Evolutionary conservation across 371 early-diverging fungal species (phyloP), one percentile per base, ranked within the genome.

Genomic region (Nematocida major): DNA sequence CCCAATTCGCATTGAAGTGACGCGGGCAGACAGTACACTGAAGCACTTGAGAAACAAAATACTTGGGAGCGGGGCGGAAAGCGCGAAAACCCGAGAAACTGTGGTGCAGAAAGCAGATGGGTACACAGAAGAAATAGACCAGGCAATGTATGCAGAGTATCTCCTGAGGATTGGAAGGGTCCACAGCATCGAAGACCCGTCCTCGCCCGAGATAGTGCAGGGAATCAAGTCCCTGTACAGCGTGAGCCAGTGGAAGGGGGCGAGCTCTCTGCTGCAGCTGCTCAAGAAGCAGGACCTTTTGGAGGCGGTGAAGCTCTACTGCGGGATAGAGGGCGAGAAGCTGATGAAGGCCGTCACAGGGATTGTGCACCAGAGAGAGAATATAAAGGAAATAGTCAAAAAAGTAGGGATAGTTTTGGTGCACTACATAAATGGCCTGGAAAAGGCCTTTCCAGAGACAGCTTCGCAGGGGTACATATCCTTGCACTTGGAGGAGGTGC

Each of bases 161-260:
- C 62, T 69, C 15, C 36, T 69, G 24, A 18, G 38, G 32, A 69
- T 69, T 24, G 70, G 70, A 5, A 32, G 40, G 39, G 11, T 61
- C 3, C 9, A 34, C 11, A 7, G n/a, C 4, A 43, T 62, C 5
- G 59, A 57, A n/a, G 13, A 30, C 2, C 47, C 28, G 11, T 48
- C 62, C 18, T 36, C 7, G 4, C 34, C 38, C 5, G 63, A 69
- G 9, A 9, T 69, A 26, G 5, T 50, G 11, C 13, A 42, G 18
- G 63, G 61, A 43, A 57, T 61, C 5, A 20, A 45, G 61, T 7
- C 4, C 20, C 3, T 22, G 32, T 43, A 69, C 47, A 32, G n/a
- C 36, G 20, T 42, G 26, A 36, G 48, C 0, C 11, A 39, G 18
- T 57, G 70, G 61, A 57, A 61, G 11, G 39, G 22, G 3, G n/a